A percentile compares a stretch with the other conserved stretches of the same genome.
Evolutionary conservation across 441 rosid genomes (phyloP).

Genomic region (Arabidopsis hybrid): DNA sequence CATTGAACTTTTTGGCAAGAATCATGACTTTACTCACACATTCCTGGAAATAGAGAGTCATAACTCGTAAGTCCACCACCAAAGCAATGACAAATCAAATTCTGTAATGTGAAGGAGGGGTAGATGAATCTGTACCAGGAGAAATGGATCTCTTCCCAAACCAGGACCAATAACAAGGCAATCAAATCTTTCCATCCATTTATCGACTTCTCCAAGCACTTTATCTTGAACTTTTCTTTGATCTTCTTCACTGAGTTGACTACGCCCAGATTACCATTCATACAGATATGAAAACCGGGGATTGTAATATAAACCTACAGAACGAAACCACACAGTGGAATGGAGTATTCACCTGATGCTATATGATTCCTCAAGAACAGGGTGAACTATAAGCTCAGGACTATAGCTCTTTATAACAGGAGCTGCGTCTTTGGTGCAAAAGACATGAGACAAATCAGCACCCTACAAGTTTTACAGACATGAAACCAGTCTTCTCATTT

Average conservation of each 20-base stretch:
- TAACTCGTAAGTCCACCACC: neutral
- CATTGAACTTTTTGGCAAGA: constrained; percentile 71
- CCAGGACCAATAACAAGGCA: constrained; percentile 97
- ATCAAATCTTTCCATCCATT: constrained; percentile 97
- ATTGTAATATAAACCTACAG: constrained; percentile 4
- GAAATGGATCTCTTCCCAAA: constrained; percentile 94
- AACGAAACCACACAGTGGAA: neutral
- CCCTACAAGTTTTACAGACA: constrained; percentile 55
- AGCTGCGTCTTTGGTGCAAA: constrained; percentile 96
- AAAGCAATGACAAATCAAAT: neutral
- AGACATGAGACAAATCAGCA: constrained; percentile 96
- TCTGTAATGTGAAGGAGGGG: constrained; percentile 12
- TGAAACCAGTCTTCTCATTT: constrained; percentile 19
- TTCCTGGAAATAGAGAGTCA: constrained; percentile 53
- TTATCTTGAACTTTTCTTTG: constrained; percentile 50
- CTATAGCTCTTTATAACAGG: constrained; percentile 93
- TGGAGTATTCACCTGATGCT: constrained; percentile 58
- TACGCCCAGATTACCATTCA: constrained; percentile 19
- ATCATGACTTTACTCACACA: constrained; percentile 78
- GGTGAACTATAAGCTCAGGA: constrained; percentile 95
- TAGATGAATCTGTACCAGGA: constrained; percentile 59
- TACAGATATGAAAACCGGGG: neutral
- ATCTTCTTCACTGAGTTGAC: constrained; percentile 63
- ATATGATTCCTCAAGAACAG: constrained; percentile 85
- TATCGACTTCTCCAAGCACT: constrained; percentile 78